Evolutionary conservation across 768 basidiomycete genomes (phyloP), one percentile per base, ranked within the genome.

Genomic region (Boletellus ananas): DNA sequence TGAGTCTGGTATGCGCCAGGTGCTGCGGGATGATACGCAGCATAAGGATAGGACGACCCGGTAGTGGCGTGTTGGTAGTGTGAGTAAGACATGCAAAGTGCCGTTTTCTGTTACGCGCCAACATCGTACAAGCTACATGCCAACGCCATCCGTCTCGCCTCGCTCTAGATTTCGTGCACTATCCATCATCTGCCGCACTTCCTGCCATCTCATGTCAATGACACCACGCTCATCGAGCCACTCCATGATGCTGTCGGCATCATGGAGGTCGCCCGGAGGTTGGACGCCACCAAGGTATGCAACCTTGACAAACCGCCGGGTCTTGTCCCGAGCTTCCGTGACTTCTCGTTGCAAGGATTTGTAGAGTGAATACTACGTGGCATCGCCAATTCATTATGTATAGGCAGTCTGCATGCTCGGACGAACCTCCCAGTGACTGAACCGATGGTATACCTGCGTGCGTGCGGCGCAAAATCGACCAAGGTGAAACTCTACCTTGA

Each of bases 371-470:
- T 86, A 76, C 90, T 92, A 47, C 4, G 34, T 23, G 34, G n/a
- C 49, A 18, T 62, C 49, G 50, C 34, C 14, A 41, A 23, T 41
- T 34, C 29, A 12, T 52, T 50, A 48, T 36, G 29, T 39, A 12
- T 11, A 12, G 43, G 38, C 13, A 35, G 16, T 20, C 14, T 34
- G 33, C 13, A 33, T 31, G 25, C 54, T 39, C 33, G 49, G 34
- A 68, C 76, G 49, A 53, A 90, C 90, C 81, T 90, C 89, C 90
- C 90, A 93, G 59, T 93, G 90, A 17, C 76, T 78, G 59, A 91
- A 83, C 46, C 75, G 67, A 60, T 92, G 90, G 58, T 79, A 93
- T 16, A 83, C 79, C 45, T 65, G 70, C 3, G 84, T 83, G 45
- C 90, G 77, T 42, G 71, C 71, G 3, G 85, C 89, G 63, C 90